Base-by-base conservation (phyloP, 345 rosid genomes). In the Rhizophora apiculata region DNA sequence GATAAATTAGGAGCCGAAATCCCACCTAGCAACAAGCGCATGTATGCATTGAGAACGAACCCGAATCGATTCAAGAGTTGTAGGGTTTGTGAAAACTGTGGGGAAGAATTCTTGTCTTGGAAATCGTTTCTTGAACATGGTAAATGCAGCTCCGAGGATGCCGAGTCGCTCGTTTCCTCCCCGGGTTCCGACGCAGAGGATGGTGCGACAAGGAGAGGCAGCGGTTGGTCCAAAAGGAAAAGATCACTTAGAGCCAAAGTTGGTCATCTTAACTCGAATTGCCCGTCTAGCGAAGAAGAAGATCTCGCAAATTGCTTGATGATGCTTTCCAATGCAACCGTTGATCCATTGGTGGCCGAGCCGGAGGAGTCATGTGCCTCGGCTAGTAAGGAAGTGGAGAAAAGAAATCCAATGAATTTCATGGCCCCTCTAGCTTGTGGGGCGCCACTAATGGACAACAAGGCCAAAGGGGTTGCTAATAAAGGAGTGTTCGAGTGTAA, bases 251-350 rank as follows among this genome's bases (percentile, higher is more conserved):
- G 92, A 64, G 77, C 85, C 67, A 79, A 84, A 62, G 82, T 87
- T 27, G 87, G 69, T 21, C 69, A 78, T 53, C 43, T 62, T 43
- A 75, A 70, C 57, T 64, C 79, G 0, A 72, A 62, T 74, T 83
- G 84, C 37, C 87, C 84, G 0, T 87, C 86, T 0, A 90, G 82
- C 70, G 99, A 96, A 78, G 98, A 96, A 31, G 98, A 92, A 71
- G 99, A 96, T 82, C 87, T 96, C 5, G 99, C 98, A 36, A 92
- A 87, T 75, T 92, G 97, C 65, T 86, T 96, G 19, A 86, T 96
- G 76, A 83, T 96, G 97, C 70, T 96, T 74, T 90, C 98, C 18
- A 96, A 89, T 67, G 88, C 91, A 22, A 78, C 78, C 56, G 86
- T 80, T n/a, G 92, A 84, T 57, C 86, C 85, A 6, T 69, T 78